Evolutionary conservation across 2,329 filamentous ascomycete genomes (phyloP), one percentile per base, ranked within the genome.

Genomic region (Thielaviopsis populi): DNA sequence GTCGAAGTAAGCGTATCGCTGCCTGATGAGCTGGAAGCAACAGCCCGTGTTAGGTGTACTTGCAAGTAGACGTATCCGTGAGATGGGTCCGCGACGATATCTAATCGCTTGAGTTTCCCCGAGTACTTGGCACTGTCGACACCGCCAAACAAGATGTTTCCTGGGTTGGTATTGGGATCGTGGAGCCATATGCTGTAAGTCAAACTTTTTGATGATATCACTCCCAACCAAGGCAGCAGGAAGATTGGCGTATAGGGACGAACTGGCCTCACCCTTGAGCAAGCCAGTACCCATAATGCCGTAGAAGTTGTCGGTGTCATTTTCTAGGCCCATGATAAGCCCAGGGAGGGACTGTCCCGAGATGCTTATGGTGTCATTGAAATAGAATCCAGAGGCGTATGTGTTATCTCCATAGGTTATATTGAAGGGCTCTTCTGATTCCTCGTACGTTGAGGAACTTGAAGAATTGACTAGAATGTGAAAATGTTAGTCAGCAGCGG

Each of bases 121-220:
- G 77, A 71, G 73, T 84, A 94, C 71, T 91, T 91, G 66, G 79
- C 81, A 0, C 83, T 88, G 71, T 92, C 88, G 65, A 91, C 83
- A n/a, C 87, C 89, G 46, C 89, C 89, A 68, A 92, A 94, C 1
- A 92, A 76, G 66, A 92, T 85, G 68, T 77, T 86, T 42, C 89
- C 89, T 1, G 80, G 84, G 66, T 79, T 84, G 0, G 87, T 74
- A 65, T 77, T 77, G 10, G 81, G 71, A 63, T 83, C 80, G 68
- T 83, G 83, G 63, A 83, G 75, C 85, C 85, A 89, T 24, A 91
- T 73, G 65, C 85, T 89, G 73, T 88, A 90, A 1, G 86, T 85
- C 48, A 83, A 80, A 11, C 80, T 81, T 67, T 82, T 82, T 82
- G 72, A 88, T 88, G 62, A 82, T 70, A 19, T 82, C 83, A 65